These are phyloP conservation scores for Pinus tabuliformis DNA, from an alignment of 75 land plant species.

Conservation along the genomic window DNA sequence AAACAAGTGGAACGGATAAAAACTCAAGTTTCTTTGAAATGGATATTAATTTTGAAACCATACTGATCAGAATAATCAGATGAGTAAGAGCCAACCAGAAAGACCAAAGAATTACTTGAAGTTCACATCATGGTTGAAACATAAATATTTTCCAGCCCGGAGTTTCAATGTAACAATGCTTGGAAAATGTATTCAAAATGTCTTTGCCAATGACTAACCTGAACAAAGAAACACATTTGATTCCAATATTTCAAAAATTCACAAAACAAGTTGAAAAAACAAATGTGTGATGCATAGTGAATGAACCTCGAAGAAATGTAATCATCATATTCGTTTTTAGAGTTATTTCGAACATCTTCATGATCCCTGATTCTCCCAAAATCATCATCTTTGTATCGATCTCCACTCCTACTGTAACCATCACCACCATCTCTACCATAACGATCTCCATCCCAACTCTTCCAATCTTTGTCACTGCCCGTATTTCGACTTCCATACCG, in stretches of 20 bases:
- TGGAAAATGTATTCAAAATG: neutral
- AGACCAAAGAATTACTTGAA: too few species aligned
- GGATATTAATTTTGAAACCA: neutral
- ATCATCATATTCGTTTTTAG: slow-evolving; percentile 27
- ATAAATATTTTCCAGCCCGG: neutral
- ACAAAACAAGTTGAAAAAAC: neutral
- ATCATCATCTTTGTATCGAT: slow-evolving; percentile 14
- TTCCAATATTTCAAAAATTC: neutral
- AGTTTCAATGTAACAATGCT: neutral
- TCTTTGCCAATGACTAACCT: neutral
- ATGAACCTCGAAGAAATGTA: slow-evolving; percentile 34
- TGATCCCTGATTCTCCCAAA: slow-evolving; percentile 27
- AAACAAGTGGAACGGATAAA: neutral
- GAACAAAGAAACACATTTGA: neutral
- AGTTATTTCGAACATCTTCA: slow-evolving; percentile 16
- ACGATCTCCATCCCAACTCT: slow-evolving; percentile 11
- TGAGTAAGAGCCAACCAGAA: neutral
- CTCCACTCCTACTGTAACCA: slow-evolving; percentile 12
- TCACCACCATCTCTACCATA: slow-evolving; percentile 22
- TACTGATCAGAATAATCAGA: neutral
- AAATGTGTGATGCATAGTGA: neutral
- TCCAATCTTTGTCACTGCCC: slow-evolving; percentile 12
- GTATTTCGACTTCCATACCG: slow-evolving; percentile 40
- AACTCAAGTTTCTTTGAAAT: neutral
- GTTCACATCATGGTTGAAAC: neutral